Percentiles rank a stretch among this genome's conserved stretches.
These are phyloP conservation scores for Symbiodinium natans DNA, from an alignment of 73 alveolate species.

Conservation along the genomic window DNA sequence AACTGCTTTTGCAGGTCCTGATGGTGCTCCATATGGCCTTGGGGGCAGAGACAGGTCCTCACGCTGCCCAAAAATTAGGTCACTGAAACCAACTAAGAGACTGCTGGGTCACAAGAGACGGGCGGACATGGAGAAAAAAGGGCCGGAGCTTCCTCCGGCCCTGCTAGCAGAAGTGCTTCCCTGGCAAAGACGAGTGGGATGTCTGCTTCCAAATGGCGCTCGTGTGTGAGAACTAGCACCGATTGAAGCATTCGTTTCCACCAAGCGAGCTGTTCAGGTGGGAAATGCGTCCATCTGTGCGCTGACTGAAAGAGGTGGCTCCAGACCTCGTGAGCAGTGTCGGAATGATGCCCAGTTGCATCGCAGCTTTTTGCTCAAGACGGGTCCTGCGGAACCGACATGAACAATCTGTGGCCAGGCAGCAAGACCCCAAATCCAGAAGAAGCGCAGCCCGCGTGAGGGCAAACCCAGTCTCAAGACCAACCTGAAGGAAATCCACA, in stretches of 20 bases:
- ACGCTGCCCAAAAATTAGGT: too few species aligned
- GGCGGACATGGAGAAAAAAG: background rate
- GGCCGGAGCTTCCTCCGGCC: background rate
- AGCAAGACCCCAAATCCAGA: conserved; percentile 43
- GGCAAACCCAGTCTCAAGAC: conserved; percentile 14
- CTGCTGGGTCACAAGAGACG: too few species aligned
- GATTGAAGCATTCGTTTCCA: background rate
- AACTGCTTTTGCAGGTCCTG: conserved; percentile 51
- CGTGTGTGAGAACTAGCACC: conserved; percentile 18
- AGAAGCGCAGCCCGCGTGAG: conserved; percentile 54
- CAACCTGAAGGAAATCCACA: background rate
- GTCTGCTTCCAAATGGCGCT: background rate
- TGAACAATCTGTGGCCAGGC: too few species aligned
- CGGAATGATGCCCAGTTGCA: too few species aligned
- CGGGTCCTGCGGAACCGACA: background rate
- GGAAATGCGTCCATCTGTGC: conserved; percentile 65
- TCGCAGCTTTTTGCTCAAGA: too few species aligned
- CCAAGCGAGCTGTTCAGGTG: conserved; percentile 48
- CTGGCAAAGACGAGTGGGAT: background rate
- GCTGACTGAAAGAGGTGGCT: conserved; percentile 62
- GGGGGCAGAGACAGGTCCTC: too few species aligned
- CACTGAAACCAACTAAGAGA: too few species aligned
- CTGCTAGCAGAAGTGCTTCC: background rate
- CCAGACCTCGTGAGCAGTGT: conserved; percentile 16
- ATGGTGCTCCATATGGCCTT: conserved; percentile 84